Conservation (phyloP, 1,139 yeast genomes). For the Geotrichum klebahnii region DNA sequence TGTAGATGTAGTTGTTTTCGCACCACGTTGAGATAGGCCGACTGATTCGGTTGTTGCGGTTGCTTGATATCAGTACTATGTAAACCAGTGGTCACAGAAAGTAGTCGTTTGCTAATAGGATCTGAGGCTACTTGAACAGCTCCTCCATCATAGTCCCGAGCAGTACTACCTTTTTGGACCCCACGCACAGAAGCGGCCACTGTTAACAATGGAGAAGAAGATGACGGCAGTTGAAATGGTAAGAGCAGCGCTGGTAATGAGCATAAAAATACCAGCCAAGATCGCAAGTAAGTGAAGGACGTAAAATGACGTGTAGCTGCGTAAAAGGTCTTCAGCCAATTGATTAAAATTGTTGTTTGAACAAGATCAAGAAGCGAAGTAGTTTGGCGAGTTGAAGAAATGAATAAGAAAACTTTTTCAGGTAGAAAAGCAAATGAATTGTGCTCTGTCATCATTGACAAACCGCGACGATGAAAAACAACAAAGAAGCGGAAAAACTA, state of each 20-base stretch:
- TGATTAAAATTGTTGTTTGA: background rate
- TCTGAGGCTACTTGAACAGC: background rate
- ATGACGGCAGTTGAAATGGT: background rate
- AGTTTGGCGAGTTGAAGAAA: background rate
- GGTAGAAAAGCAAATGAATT: background rate
- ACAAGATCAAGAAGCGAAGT: background rate
- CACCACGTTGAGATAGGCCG: background rate
- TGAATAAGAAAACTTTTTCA: background rate
- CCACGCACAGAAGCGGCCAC: background rate
- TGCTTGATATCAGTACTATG: background rate
- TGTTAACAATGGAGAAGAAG: background rate
- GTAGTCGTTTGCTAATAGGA: background rate
- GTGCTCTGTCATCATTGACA: conserved; percentile 7
- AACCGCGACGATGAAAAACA: background rate
- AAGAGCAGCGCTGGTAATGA: background rate
- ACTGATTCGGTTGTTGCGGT: background rate
- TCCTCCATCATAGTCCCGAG: background rate
- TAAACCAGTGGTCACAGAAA: background rate
- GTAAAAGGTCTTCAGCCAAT: background rate
- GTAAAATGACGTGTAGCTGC: background rate
- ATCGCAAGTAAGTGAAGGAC: background rate
- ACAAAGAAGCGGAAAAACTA: too few species aligned
- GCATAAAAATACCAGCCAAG: conserved; percentile 1
- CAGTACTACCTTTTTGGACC: background rate
- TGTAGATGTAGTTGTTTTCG: background rate